Evolutionary conservation across 1,139 yeast species (phyloP).

Genomic region (Yamadazyma taylorii): DNA sequence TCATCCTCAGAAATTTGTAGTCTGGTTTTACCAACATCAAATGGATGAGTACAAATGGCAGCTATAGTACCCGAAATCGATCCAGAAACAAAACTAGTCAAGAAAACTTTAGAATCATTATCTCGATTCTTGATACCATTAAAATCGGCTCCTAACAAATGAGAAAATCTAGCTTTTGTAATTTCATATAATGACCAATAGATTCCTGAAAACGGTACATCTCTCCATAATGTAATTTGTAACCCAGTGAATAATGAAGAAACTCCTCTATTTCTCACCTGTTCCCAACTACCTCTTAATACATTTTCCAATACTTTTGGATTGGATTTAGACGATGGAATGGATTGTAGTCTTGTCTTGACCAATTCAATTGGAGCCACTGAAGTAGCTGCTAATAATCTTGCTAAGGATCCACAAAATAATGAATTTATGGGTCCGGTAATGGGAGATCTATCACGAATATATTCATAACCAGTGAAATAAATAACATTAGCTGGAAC

Average conservation of each 20-base stretch:
- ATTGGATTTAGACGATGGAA: constrained; percentile 47
- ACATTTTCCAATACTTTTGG: constrained; percentile 48
- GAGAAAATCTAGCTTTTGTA: constrained; percentile 29
- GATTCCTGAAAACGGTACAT: constrained; percentile 93
- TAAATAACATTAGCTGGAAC: constrained; percentile 92
- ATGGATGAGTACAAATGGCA: constrained; percentile 86
- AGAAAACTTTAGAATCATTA: constrained; percentile 57
- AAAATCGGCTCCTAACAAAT: constrained; percentile 27
- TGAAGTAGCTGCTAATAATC: constrained; percentile 79
- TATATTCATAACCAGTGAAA: constrained; percentile 88
- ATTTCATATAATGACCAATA: constrained; percentile 88
- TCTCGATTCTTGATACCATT: constrained; percentile 12
- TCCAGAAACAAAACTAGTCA: constrained; percentile 80
- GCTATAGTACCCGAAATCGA: constrained; percentile 83
- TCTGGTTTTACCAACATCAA: constrained; percentile 96
- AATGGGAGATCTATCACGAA: constrained; percentile 74
- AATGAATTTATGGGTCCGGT: constrained; percentile 60
- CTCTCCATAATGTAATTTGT: constrained; percentile 89
- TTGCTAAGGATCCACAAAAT: constrained; percentile 81
- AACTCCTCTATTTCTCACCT: constrained; percentile 59
- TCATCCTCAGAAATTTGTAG: constrained; percentile 59
- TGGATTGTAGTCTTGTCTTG: constrained; percentile 86
- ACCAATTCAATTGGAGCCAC: constrained; percentile 87
- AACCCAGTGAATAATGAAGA: constrained; percentile 78
- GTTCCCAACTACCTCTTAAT: constrained; percentile 54